Conservation (phyloP, 2,329 filamentous ascomycete genomes). For the Ceratocystis colombiana region DNA sequence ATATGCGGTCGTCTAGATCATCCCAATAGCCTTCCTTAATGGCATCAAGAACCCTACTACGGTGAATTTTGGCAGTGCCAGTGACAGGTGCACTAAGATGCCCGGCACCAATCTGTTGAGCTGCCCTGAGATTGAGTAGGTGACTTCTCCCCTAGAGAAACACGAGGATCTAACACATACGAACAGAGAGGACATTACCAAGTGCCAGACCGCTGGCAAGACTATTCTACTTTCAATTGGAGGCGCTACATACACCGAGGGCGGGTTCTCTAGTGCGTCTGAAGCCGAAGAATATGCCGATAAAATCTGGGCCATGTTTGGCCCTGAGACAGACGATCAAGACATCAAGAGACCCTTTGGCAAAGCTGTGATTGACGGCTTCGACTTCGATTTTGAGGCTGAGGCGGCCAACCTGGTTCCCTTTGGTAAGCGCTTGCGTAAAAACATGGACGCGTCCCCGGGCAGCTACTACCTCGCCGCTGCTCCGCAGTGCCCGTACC, state of each 20-base stretch:
- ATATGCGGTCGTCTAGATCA: constrained; percentile 29
- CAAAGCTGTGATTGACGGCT: constrained; percentile 34
- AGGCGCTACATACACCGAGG: constrained; percentile 37
- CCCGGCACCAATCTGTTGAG: constrained; percentile 46
- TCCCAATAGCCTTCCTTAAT: constrained; percentile 54
- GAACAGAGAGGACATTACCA: constrained; percentile 32
- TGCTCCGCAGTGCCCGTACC: constrained; percentile 39
- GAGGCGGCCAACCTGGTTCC: constrained; percentile 28
- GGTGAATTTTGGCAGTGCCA: constrained; percentile 56
- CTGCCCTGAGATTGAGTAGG: constrained; percentile 57
- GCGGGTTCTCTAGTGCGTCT: constrained; percentile 42
- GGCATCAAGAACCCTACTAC: constrained; percentile 44
- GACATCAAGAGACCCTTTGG: constrained; percentile 35
- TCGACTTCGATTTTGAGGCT: constrained; percentile 38
- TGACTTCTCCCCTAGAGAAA: constrained; percentile 21
- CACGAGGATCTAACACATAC: not conserved
- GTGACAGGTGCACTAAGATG: constrained; percentile 51
- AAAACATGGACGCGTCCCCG: constrained; percentile 39
- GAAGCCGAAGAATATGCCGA: constrained; percentile 34
- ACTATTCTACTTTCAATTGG: constrained; percentile 40
- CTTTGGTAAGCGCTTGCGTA: constrained; percentile 35
- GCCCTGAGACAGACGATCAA: constrained; percentile 32
- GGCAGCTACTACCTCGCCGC: constrained; percentile 35
- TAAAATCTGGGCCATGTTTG: constrained; percentile 35
- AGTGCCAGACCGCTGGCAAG: constrained; percentile 36